Evolutionary conservation across 2,329 filamentous ascomycete genomes (phyloP).

Genomic region (Blastomyces silverae): DNA sequence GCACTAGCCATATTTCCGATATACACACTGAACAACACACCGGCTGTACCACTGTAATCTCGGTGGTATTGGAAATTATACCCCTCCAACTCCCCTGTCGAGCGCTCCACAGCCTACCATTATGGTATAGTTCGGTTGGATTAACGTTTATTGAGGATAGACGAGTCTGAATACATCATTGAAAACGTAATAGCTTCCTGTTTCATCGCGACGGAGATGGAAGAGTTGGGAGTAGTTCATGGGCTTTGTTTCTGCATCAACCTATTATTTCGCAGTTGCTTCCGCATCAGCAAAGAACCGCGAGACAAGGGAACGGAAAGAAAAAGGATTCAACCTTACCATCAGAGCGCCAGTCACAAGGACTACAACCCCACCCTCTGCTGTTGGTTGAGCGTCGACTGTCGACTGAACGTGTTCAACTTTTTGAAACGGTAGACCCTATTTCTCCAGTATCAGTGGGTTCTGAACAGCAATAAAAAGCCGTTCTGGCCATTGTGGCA

Average conservation of each 20-base stretch:
- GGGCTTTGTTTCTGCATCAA: slow-evolving; percentile 75
- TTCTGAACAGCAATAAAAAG: not conserved
- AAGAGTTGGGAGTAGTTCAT: slow-evolving; percentile 91
- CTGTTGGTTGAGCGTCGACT: slow-evolving; percentile 74
- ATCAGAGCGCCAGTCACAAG: slow-evolving; percentile 80
- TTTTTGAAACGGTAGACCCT: slow-evolving; percentile 74
- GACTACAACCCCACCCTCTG: slow-evolving; percentile 67
- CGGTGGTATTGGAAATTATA: slow-evolving; percentile 4
- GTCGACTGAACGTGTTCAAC: slow-evolving; percentile 72
- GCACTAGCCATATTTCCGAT: not conserved
- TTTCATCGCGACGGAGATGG: slow-evolving; percentile 65
- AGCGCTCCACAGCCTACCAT: not conserved
- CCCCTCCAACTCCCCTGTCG: not conserved
- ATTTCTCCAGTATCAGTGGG: slow-evolving; percentile 21
- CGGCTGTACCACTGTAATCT: not conserved
- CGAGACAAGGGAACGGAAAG: not conserved
- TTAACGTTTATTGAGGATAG: slow-evolving; percentile 40
- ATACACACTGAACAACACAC: not conserved
- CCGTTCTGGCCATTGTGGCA: not conserved
- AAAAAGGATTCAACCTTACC: slow-evolving; percentile 47
- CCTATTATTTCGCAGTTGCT: slow-evolving; percentile 44
- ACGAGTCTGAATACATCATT: slow-evolving; percentile 95
- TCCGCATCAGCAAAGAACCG: not conserved
- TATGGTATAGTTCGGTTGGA: not conserved
- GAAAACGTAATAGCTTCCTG: slow-evolving; percentile 72